Evolutionary conservation across 352 stramenopile species (phyloP).

Genomic region (Blastocystis sp.): DNA sequence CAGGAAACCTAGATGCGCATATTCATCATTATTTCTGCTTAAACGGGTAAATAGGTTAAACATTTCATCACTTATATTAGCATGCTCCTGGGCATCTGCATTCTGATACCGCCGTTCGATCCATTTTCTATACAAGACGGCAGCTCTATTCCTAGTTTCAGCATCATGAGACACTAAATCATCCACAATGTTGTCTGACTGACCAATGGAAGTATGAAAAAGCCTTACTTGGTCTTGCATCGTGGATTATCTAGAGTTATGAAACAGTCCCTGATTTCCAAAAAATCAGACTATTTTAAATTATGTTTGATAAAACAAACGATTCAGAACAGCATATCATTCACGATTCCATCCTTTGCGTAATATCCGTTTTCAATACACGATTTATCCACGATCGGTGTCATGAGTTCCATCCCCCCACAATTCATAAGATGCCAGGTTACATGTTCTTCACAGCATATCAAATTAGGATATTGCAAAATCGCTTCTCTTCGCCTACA

Average conservation of each 20-base stretch:
- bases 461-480: constrained; percentile 40
- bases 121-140: constrained; percentile 1
- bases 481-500: constrained; percentile 29
- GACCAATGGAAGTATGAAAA: not conserved
- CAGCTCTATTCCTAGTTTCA: not conserved
- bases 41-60: constrained; percentile 17
- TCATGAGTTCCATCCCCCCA: constrained; percentile 33
- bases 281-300: not conserved
- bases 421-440: constrained; percentile 56
- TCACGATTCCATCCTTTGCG: constrained; percentile 23
- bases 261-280: not conserved
- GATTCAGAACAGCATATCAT: constrained; percentile 49
- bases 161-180: not conserved
- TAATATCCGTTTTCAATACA: constrained; percentile 51
- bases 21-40: not conserved
- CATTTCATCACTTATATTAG: constrained; percentile 27
- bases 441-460: constrained; percentile 55
- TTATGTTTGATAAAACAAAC: not conserved
- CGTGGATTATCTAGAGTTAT: not conserved
- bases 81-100: constrained; percentile 47
- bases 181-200: constrained; percentile 7
- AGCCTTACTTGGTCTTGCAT: constrained; percentile 43
- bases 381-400: not conserved
- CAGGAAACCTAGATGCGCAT: constrained; percentile 6
- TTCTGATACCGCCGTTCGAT: constrained; percentile 49